Conservation (phyloP, 2,329 filamentous ascomycete species). For the Microdochium trichocladiopsis region DNA sequence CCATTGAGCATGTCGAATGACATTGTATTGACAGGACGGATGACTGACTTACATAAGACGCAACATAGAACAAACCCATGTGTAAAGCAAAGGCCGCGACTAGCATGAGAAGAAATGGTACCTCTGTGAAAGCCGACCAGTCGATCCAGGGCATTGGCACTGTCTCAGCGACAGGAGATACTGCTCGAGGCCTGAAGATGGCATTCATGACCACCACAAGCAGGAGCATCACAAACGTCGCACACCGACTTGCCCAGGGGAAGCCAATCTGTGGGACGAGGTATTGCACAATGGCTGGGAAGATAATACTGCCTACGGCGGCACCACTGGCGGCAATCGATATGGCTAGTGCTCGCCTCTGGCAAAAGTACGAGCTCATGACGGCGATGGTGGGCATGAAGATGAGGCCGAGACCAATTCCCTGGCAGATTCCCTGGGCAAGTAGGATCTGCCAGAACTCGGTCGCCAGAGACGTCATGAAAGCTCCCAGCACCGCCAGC, state of each 20-base stretch:
- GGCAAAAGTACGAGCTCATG: slow-evolving; percentile 51
- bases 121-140: slow-evolving; percentile 39
- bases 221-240: slow-evolving; percentile 52
- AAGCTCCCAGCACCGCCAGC: slow-evolving; percentile 29
- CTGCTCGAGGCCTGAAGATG: slow-evolving; percentile 35
- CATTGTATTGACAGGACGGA: background rate
- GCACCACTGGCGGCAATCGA: slow-evolving; percentile 54
- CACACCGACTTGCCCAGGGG: slow-evolving; percentile 54
- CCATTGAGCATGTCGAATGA: no score
- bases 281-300: slow-evolving; percentile 50
- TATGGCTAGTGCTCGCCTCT: slow-evolving; percentile 49
- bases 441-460: slow-evolving; percentile 32
- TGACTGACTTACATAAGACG: slow-evolving; percentile 35
- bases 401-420: slow-evolving; percentile 47
- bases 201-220: slow-evolving; percentile 31
- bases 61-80: slow-evolving; percentile 46
- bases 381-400: slow-evolving; percentile 45
- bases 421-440: slow-evolving; percentile 42
- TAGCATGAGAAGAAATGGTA: slow-evolving; percentile 32
- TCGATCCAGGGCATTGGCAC: slow-evolving; percentile 38
- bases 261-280: slow-evolving; percentile 57
- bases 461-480: slow-evolving; percentile 27
- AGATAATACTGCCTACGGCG: slow-evolving; percentile 55
- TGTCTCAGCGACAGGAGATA: slow-evolving; percentile 27
- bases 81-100: slow-evolving; percentile 32